Conservation (phyloP, 257 asterid species). For the Hygrophila difformis region DNA sequence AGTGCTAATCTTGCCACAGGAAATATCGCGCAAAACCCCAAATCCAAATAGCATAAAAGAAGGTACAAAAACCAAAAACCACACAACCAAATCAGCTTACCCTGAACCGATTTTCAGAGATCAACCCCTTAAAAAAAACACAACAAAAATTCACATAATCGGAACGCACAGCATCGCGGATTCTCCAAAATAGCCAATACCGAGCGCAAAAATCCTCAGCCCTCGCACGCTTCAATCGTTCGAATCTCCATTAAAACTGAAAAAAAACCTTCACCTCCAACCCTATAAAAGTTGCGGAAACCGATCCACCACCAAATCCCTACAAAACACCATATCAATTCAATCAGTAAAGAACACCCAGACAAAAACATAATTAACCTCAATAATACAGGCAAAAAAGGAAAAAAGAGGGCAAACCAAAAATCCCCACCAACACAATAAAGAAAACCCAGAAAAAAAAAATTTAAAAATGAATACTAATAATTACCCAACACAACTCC, state of each 20-base stretch:
- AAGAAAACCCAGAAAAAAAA: neutral
- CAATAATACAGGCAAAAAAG: slow-evolving; percentile 1
- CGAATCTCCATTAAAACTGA: slow-evolving; percentile 9
- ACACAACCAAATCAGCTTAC: slow-evolving; percentile 1
- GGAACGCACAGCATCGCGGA: slow-evolving; percentile 2
- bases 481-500: slow-evolving; percentile 12
- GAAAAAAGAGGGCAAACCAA: neutral
- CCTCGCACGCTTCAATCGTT: slow-evolving; percentile 14
- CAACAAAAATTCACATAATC: neutral
- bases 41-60: slow-evolving; percentile 1
- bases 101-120: slow-evolving; percentile 18
- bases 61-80: neutral
- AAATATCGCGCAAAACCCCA: slow-evolving; percentile 10
- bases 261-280: slow-evolving; percentile 28
- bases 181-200: slow-evolving; percentile 9
- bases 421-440: neutral
- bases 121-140: slow-evolving; percentile 12
- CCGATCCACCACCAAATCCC: slow-evolving; percentile 32
- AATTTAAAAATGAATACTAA: neutral
- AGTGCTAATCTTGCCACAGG: slow-evolving; percentile 11
- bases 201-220: slow-evolving; percentile 1
- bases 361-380: slow-evolving; percentile 13
- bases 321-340: slow-evolving; percentile 17
- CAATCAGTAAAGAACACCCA: slow-evolving; percentile 17
- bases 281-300: slow-evolving; percentile 17